Conservation (phyloP, 2,329 filamentous ascomycete genomes). For the Elsinoe necatrix region DNA sequence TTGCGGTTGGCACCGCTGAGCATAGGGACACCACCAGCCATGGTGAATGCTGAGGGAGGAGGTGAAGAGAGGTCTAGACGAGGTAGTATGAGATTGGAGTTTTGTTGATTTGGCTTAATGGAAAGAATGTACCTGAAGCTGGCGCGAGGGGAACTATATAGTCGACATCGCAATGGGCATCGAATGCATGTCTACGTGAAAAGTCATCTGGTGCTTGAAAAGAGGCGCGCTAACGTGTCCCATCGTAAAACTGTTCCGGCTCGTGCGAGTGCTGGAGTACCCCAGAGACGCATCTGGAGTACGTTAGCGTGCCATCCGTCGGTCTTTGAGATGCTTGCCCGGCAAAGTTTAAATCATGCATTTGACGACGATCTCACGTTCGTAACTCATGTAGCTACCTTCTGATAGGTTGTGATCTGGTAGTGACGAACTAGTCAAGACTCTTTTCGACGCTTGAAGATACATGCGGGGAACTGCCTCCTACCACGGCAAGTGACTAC, state of each 20-base stretch:
- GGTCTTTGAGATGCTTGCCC: background rate
- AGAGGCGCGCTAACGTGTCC: constrained; percentile 4
- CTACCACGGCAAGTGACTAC: too few species aligned
- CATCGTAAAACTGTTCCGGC: background rate
- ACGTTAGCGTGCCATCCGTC: background rate
- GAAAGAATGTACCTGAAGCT: background rate
- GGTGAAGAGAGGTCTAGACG: background rate
- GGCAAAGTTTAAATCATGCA: background rate
- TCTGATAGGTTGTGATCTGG: background rate
- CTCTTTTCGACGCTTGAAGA: background rate
- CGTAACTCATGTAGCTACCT: background rate
- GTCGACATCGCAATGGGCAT: background rate
- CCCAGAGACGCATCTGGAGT: constrained; percentile 7
- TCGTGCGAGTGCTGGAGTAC: constrained; percentile 4
- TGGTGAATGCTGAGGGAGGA: constrained; percentile 21
- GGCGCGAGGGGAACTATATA: too few species aligned
- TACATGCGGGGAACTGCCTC: background rate
- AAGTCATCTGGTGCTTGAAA: background rate
- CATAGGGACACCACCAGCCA: constrained; percentile 39
- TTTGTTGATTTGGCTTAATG: background rate
- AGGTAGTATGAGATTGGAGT: background rate
- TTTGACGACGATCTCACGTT: background rate
- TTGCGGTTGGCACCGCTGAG: too few species aligned
- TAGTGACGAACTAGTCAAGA: too few species aligned
- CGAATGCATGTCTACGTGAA: background rate